These are phyloP conservation scores for Canavalia gladiata DNA, from an alignment of 306 rosid genomes.

Conservation along the genomic window DNA sequence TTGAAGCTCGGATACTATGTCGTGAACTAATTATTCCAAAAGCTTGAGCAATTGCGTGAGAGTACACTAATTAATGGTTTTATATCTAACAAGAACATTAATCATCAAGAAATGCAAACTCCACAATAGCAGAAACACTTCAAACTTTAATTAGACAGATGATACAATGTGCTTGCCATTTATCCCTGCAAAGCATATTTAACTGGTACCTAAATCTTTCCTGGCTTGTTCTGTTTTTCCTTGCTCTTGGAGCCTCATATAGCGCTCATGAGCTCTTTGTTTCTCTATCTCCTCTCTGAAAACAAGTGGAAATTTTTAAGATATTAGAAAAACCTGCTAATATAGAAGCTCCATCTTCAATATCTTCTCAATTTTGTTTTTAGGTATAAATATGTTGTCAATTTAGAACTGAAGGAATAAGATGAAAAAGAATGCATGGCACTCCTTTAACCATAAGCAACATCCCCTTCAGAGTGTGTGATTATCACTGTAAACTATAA, in stretches of 20 bases:
- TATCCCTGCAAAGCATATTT: not conserved
- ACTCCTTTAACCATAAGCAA: not conserved
- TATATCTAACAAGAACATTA: not conserved
- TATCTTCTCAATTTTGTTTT: not conserved
- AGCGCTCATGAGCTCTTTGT: conserved; percentile 84
- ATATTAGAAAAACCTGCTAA: conserved; percentile 7
- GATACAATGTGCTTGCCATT: not conserved
- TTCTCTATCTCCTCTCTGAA: conserved; percentile 90
- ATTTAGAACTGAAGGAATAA: conserved; percentile 21
- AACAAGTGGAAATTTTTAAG: conserved; percentile 17
- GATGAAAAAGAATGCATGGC: not conserved
- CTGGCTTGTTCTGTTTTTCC: conserved; percentile 94
- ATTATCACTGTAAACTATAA: conserved; percentile 9
- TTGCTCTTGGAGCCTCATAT: conserved; percentile 91
- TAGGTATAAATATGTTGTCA: not conserved
- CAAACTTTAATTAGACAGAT: not conserved
- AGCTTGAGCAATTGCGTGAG: not conserved
- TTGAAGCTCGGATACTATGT: not conserved
- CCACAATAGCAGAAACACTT: not conserved
- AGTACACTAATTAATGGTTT: not conserved
- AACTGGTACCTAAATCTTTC: conserved; percentile 82
- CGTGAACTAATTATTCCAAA: not conserved
- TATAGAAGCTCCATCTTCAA: conserved; percentile 33
- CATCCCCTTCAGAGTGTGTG: not conserved
- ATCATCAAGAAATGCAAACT: not conserved